A percentile compares a stretch with the other conserved stretches of the same genome.
Evolutionary conservation across 768 basidiomycete genomes (phyloP).

Genomic region (Coprinopsis cinerea): DNA sequence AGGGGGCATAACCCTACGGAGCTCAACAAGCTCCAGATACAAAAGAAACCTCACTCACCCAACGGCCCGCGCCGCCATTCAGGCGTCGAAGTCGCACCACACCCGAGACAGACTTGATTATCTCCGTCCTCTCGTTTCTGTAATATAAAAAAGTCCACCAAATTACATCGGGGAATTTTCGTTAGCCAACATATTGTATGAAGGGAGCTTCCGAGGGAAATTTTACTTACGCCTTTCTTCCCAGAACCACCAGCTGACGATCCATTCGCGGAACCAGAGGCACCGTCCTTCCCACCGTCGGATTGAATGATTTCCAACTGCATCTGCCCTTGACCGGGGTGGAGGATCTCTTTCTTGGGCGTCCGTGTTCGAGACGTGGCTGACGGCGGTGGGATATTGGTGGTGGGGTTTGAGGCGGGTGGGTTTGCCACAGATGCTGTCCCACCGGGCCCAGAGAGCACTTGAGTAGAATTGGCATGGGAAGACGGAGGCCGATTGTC

Average conservation of each 20-base stretch:
- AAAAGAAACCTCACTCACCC: slow-evolving; percentile 39
- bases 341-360: slow-evolving; percentile 2
- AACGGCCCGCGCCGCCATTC: slow-evolving; percentile 84
- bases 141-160: not conserved
- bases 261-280: not conserved
- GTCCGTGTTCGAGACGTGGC: not conserved
- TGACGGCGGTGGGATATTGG: not conserved
- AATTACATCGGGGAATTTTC: too few relatives aligned
- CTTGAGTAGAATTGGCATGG: not conserved
- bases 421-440: not conserved
- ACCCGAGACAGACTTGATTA: slow-evolving; percentile 75
- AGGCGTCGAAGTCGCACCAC: slow-evolving; percentile 78
- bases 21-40: not conserved
- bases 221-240: too few relatives aligned
- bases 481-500: not conserved
- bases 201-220: too few relatives aligned
- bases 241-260: not conserved
- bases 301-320: slow-evolving; percentile 1
- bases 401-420: not conserved
- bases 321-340: slow-evolving; percentile 7
- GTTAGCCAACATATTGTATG: too few relatives aligned
- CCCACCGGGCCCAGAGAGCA: not conserved
- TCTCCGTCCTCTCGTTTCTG: slow-evolving; percentile 20
- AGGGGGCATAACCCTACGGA: too few relatives aligned
- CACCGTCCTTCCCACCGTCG: not conserved